These are phyloP conservation scores for Uronychia binucleata DNA, from an alignment of 73 alveolate genomes.

Conservation along the genomic window DNA sequence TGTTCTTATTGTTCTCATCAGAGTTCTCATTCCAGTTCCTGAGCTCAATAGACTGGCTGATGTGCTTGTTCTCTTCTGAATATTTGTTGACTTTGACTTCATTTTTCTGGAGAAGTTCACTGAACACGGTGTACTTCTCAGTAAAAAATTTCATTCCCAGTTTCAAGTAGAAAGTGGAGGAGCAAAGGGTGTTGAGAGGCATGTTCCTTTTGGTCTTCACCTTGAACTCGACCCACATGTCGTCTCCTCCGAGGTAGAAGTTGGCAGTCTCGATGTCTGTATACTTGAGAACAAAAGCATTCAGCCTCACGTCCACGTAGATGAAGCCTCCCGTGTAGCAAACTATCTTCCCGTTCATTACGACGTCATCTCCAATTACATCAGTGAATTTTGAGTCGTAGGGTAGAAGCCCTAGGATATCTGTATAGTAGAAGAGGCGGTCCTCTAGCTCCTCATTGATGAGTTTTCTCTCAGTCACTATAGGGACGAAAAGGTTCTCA, in stretches of 20 bases:
- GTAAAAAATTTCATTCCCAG: conserved; percentile 9
- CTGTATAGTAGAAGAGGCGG: conserved; percentile 18
- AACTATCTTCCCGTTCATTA: conserved; percentile 50
- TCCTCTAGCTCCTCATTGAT: conserved; percentile 44
- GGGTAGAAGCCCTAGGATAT: conserved; percentile 36
- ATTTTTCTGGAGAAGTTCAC: neutral
- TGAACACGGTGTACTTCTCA: neutral
- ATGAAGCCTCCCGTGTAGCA: conserved; percentile 37
- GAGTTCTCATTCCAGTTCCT: neutral
- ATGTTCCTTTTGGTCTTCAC: neutral
- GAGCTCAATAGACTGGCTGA: neutral
- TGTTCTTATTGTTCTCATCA: conserved; percentile 11
- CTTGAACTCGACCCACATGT: conserved; percentile 22
- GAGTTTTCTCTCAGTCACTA: conserved; percentile 40
- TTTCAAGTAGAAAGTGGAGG: neutral
- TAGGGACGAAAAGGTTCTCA: conserved; percentile 19
- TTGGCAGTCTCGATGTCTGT: conserved; percentile 21
- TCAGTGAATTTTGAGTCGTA: conserved; percentile 3
- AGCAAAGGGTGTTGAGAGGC: conserved; percentile 20
- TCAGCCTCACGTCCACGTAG: conserved; percentile 38
- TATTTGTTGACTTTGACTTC: conserved; percentile 5
- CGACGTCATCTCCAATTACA: conserved; percentile 13
- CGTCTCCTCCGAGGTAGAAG: conserved; percentile 9
- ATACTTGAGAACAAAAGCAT: conserved; percentile 27
- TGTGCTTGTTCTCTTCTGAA: neutral